phyloP scores from a whole-genome alignment of 345 rosid species.

The Euphorbia pulcherrima region DNA sequence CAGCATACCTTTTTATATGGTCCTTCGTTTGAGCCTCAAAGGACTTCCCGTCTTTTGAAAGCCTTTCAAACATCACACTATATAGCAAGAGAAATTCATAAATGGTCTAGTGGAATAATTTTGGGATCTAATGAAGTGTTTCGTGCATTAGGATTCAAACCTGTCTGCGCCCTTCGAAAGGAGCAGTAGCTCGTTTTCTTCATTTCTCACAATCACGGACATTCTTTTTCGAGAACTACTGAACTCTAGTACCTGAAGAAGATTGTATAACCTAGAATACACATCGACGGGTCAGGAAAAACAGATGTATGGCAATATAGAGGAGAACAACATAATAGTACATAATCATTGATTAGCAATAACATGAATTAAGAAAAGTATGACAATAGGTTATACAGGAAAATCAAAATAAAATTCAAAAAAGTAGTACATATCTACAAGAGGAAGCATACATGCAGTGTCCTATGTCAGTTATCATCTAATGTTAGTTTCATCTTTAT shows the following conservation, averaged over 20 bases:
- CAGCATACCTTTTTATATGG: slow-evolving; percentile 56
- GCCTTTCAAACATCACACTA: slow-evolving; percentile 79
- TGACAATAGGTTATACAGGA: not conserved
- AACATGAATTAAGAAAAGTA: too few species aligned
- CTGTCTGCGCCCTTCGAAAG: slow-evolving; percentile 93
- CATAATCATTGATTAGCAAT: too few species aligned
- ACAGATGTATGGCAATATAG: not conserved
- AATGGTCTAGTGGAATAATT: slow-evolving; percentile 14
- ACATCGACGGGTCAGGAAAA: slow-evolving; percentile 12
- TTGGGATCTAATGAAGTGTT: slow-evolving; percentile 7
- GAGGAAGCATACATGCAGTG: not conserved
- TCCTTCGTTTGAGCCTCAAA: slow-evolving; percentile 56
- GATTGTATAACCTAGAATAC: slow-evolving; percentile 54
- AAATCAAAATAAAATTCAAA: too few species aligned
- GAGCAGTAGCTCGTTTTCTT: slow-evolving; percentile 52
- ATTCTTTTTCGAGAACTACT: slow-evolving; percentile 78
- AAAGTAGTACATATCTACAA: too few species aligned
- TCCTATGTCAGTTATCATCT: not conserved
- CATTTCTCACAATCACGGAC: slow-evolving; percentile 79
- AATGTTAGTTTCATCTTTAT: slow-evolving; percentile 1
- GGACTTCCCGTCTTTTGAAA: slow-evolving; percentile 41
- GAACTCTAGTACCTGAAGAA: slow-evolving; percentile 84
- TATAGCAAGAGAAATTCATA: slow-evolving; percentile 14
- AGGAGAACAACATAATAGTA: not conserved
- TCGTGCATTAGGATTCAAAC: slow-evolving; percentile 31